phyloP scores from a whole-genome alignment of 2,329 filamentous ascomycete genomes.

The Trichoderma cornu-damae region DNA sequence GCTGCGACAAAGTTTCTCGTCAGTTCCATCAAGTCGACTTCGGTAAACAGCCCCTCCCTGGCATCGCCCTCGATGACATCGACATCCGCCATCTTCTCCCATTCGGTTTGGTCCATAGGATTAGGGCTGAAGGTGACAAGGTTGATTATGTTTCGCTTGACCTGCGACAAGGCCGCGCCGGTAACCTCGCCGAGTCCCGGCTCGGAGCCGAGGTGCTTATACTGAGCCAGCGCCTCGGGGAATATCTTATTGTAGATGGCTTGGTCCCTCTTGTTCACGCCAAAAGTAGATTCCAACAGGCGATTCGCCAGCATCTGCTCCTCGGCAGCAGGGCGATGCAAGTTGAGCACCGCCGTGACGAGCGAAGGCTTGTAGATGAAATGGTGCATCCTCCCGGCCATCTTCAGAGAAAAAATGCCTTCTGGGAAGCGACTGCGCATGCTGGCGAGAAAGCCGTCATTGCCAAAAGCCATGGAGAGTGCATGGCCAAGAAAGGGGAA shows the following conservation, averaged over 20 bases:
- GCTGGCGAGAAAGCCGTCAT: slow-evolving; percentile 28
- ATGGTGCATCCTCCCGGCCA: slow-evolving; percentile 32
- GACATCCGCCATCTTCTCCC: slow-evolving; percentile 35
- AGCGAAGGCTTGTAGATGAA: slow-evolving; percentile 34
- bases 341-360: slow-evolving; percentile 27
- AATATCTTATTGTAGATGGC: slow-evolving; percentile 31
- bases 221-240: slow-evolving; percentile 27
- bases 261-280: slow-evolving; percentile 28
- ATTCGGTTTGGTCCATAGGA: slow-evolving; percentile 35
- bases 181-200: slow-evolving; percentile 26
- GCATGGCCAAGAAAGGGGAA: slow-evolving; percentile 35
- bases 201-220: slow-evolving; percentile 27
- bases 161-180: slow-evolving; percentile 20
- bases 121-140: slow-evolving; percentile 37
- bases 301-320: slow-evolving; percentile 25
- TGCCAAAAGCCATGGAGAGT: slow-evolving; percentile 30
- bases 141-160: slow-evolving; percentile 32
- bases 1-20: slow-evolving; percentile 34
- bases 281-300: slow-evolving; percentile 33
- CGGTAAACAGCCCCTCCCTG: slow-evolving; percentile 28
- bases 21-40: slow-evolving; percentile 33
- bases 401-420: slow-evolving; percentile 34
- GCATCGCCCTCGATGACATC: slow-evolving; percentile 28
- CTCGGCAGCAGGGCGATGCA: slow-evolving; percentile 27
- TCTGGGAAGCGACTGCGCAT: slow-evolving; percentile 31